Evolutionary conservation across 2,329 filamentous ascomycete genomes (phyloP), one percentile per base, ranked within the genome.

Genomic region (Verticillium nonalfalfae): DNA sequence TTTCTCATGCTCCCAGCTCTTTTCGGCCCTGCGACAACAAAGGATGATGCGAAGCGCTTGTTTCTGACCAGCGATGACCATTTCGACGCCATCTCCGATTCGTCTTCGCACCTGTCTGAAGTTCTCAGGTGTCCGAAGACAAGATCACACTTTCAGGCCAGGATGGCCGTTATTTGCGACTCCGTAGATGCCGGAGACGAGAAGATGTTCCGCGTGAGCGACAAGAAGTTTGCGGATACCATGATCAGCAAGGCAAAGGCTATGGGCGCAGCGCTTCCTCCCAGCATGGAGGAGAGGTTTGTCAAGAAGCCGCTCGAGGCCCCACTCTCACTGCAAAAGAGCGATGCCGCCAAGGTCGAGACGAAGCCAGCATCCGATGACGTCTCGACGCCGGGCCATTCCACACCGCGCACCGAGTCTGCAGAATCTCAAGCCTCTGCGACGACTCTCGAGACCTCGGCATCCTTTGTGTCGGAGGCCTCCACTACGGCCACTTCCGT

Each of bases 201-300:
- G 73, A 85, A 78, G 60, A 92, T 97, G 90, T 97, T 90, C 74
- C 86, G 92, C 13, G 77, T 96, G 31, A 95, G 82, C 67, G 83
- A 90, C 68, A 76, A 80, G 13, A 96, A 93, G 71, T 81, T 97
- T 1, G 69, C 89, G 7, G 70, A 74, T 1, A 81, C 88, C 60
- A 70, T 98, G 1, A 65, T 93, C 7, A 70, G 74, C 18, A 98
- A 97, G 73, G 92, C 93, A 5, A 80, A 81, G 63, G 80, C 80
- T 5, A 89, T 96, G 81, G 80, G 81, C n/a, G 74, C 77, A 4
- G 85, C 87, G 0, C 76, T 98, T 10, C 93, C 95, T 1, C 76
- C 79, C 7, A 96, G 89, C 67, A 84, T 99, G 81, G 94, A 97
- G 71, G 90, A 95, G 56, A 88, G 85, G 52, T 96, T 97, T 67